These are phyloP conservation scores for Annulohypoxylon moriforme DNA, from an alignment of 495 filamentous ascomycete genomes.

Conservation along the genomic window DNA sequence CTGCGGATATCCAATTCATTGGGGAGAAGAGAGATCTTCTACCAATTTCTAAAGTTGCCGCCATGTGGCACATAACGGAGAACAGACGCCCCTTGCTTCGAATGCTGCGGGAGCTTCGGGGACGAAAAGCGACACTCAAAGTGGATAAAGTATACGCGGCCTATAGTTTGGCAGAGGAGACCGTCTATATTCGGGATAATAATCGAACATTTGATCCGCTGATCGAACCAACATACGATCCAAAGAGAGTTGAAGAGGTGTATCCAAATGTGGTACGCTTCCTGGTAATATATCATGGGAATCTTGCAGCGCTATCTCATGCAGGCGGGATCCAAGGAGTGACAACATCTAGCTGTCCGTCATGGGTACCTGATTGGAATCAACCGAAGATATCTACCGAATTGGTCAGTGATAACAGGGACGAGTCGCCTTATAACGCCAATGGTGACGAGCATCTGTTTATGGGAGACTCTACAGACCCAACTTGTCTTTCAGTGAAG, in stretches of 20 bases:
- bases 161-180: constrained; percentile 36
- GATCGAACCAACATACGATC: constrained; percentile 33
- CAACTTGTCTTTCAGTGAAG: constrained; percentile 19
- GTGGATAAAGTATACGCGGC: constrained; percentile 38
- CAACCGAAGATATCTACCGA: constrained; percentile 25
- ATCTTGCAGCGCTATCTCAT: constrained; percentile 31
- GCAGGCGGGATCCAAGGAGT: constrained; percentile 30
- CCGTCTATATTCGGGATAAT: neutral
- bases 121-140: constrained; percentile 27
- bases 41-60: constrained; percentile 23
- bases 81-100: constrained; percentile 31
- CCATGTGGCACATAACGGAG: constrained; percentile 32
- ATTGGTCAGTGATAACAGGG: constrained; percentile 13
- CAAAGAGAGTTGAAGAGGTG: constrained; percentile 8
- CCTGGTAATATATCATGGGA: constrained; percentile 30
- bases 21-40: constrained; percentile 28
- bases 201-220: constrained; percentile 24
- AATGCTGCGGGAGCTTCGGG: constrained; percentile 30
- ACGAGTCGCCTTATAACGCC: constrained; percentile 18
- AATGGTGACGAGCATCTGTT: constrained; percentile 15
- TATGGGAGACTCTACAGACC: constrained; percentile 24
- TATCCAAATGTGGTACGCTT: constrained; percentile 28
- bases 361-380: constrained; percentile 39
- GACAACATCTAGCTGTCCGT: constrained; percentile 24
- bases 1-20: constrained; percentile 8